These are phyloP conservation scores for Inonotus obliquus DNA, from an alignment of 1,284 basidiomycete species.

Conservation along the genomic window DNA sequence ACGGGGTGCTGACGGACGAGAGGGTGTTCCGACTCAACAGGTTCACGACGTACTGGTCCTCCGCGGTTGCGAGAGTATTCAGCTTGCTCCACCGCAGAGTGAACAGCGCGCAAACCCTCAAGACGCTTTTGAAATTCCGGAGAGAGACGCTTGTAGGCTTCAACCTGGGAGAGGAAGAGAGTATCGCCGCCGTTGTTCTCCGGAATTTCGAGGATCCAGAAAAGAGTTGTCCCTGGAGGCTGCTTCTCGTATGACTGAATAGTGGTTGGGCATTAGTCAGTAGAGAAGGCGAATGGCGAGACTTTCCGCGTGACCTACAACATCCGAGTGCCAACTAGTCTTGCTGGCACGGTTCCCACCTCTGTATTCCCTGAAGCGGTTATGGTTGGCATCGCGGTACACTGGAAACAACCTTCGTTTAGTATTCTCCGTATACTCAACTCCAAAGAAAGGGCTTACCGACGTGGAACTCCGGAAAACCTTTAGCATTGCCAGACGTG, in stretches of 20 bases:
- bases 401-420: conserved; percentile 25
- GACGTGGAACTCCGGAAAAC: conserved; percentile 50
- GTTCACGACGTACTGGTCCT: conserved; percentile 59
- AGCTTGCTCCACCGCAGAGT: conserved; percentile 60
- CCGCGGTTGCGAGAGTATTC: conserved; percentile 44
- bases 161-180: conserved; percentile 54
- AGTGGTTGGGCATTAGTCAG: not conserved
- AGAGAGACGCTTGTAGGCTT: conserved; percentile 67
- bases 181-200: conserved; percentile 49
- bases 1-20: conserved; percentile 58
- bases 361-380: conserved; percentile 31
- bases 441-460: conserved; percentile 27
- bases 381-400: conserved; percentile 36
- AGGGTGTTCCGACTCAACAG: conserved; percentile 54
- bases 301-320: conserved; percentile 28
- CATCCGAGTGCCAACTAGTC: conserved; percentile 43
- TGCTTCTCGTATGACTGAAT: conserved; percentile 52
- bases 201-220: conserved; percentile 49
- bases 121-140: conserved; percentile 61
- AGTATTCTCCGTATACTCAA: not conserved
- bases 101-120: conserved; percentile 57
- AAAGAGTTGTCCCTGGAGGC: conserved; percentile 55
- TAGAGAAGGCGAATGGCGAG: not conserved
- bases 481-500: conserved; percentile 44
- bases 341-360: conserved; percentile 27